A percentile compares a stretch with the other conserved stretches of the same genome.
Conservation (phyloP, 208 protist species). For the Trypanosoma conorhini region DNA sequence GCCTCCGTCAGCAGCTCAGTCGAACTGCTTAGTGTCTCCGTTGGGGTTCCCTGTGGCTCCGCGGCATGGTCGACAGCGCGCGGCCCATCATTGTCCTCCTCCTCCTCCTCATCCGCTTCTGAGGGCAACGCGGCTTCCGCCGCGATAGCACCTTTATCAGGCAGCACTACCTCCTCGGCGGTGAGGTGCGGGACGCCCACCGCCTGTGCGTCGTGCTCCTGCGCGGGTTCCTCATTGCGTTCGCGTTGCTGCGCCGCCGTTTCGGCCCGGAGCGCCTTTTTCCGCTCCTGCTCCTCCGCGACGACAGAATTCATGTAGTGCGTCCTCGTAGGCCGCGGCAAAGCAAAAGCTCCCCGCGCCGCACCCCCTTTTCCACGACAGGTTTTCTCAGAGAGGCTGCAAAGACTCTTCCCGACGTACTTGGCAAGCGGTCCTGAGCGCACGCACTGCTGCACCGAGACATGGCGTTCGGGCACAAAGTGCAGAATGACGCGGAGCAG, state of each 20-base stretch:
- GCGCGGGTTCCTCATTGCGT: neutral
- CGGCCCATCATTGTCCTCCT: no score
- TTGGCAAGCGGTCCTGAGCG: slow-evolving; percentile 2
- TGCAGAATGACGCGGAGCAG: slow-evolving; percentile 13
- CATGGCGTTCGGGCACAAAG: slow-evolving; percentile 14
- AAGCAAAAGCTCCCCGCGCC: no score
- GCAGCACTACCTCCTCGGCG: neutral
- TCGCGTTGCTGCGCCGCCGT: neutral
- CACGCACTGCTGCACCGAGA: slow-evolving; percentile 7
- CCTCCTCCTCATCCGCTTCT: no score
- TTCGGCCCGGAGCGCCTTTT: neutral
- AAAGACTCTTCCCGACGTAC: neutral
- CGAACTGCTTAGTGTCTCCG: no score
- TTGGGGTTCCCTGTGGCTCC: no score
- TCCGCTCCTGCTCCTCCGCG: slow-evolving; percentile 5
- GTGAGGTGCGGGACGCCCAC: neutral
- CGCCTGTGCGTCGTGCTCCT: neutral
- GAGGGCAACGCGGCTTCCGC: neutral
- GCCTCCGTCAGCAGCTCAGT: no score
- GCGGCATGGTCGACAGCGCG: no score
- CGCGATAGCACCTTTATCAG: neutral
- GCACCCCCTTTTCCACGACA: neutral
- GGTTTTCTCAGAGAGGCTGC: slow-evolving; percentile 1
- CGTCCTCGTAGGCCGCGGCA: neutral
- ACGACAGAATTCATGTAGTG: slow-evolving; percentile 9